phyloP scores from a whole-genome alignment of 495 filamentous ascomycete species.

The Rhypophila decipiens region DNA sequence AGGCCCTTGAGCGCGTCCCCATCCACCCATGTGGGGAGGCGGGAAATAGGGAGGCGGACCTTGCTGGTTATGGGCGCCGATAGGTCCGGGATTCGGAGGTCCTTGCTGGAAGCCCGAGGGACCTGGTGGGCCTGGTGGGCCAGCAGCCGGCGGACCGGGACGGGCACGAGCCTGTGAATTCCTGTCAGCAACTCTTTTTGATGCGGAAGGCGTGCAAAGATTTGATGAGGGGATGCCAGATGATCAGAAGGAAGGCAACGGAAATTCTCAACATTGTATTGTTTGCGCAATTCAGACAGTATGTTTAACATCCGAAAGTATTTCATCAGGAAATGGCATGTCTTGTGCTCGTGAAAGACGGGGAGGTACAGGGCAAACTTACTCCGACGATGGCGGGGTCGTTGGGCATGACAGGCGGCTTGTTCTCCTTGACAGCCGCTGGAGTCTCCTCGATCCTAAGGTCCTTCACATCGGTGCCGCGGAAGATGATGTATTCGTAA shows the following conservation, averaged over 20 bases:
- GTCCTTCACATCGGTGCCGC: conserved; percentile 97
- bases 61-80: not conserved
- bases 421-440: conserved; percentile 56
- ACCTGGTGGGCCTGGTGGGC: conserved; percentile 23
- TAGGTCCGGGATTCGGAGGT: conserved; percentile 25
- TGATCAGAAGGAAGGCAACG: conserved; percentile 99
- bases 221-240: conserved; percentile 7
- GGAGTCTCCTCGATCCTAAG: conserved; percentile 80
- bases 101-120: conserved; percentile 7
- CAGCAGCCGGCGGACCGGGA: conserved; percentile 23
- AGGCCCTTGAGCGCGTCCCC: conserved; percentile 32
- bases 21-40: conserved; percentile 49
- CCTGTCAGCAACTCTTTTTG: too few species aligned
- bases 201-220: too few species aligned
- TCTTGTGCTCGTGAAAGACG: not conserved
- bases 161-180: conserved; percentile 34
- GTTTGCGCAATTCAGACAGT: conserved; percentile 86
- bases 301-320: conserved; percentile 74
- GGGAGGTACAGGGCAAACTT: conserved; percentile 44
- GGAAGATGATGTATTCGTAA: conserved; percentile 99
- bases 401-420: conserved; percentile 74
- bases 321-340: conserved; percentile 60
- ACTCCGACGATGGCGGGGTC: conserved; percentile 97
- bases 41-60: conserved; percentile 23
- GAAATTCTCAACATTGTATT: conserved; percentile 78